A percentile compares a stretch with the other conserved stretches of the same genome.
These are phyloP conservation scores for Stipa capillata DNA, from an alignment of 176 grass and related monocot genomes.

Conservation along the genomic window DNA sequence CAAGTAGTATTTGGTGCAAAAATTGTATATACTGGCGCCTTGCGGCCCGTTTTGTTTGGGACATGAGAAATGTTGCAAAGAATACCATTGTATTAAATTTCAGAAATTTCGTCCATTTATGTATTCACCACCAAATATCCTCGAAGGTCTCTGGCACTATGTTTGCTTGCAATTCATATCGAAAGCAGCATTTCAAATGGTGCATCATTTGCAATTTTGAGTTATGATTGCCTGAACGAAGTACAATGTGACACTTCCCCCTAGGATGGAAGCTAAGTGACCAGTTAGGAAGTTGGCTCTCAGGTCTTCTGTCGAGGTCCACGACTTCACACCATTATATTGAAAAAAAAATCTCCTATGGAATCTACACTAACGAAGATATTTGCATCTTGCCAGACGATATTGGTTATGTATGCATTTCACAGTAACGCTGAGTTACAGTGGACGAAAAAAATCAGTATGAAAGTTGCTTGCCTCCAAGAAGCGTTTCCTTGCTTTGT, in stretches of 20 bases:
- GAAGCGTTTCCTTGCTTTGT: conserved; percentile 63
- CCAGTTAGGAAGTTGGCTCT: neutral
- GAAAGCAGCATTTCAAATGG: too few species aligned
- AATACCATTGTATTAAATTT: neutral
- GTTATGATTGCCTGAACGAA: too few species aligned
- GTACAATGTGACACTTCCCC: too few species aligned
- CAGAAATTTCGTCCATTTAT: neutral
- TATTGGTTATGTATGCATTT: neutral
- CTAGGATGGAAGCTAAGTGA: neutral
- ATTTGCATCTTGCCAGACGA: neutral
- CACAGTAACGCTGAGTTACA: too few species aligned
- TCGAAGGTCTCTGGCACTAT: too few species aligned
- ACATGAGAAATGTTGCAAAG: neutral
- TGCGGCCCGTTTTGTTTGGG: neutral
- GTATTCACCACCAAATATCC: too few species aligned
- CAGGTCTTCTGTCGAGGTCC: neutral
- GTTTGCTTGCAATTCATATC: neutral
- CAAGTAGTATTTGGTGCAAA: too few species aligned
- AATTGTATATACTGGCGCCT: too few species aligned
- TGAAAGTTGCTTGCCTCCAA: conserved; percentile 90
- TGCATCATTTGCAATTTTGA: too few species aligned
- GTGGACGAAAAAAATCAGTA: neutral
- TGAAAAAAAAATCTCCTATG: neutral
- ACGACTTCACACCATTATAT: too few species aligned
- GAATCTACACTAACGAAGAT: neutral